Evolutionary conservation across 2,329 filamentous ascomycete species (phyloP), one percentile per base, ranked within the genome.

Genomic region (Neofusicoccum parvum): DNA sequence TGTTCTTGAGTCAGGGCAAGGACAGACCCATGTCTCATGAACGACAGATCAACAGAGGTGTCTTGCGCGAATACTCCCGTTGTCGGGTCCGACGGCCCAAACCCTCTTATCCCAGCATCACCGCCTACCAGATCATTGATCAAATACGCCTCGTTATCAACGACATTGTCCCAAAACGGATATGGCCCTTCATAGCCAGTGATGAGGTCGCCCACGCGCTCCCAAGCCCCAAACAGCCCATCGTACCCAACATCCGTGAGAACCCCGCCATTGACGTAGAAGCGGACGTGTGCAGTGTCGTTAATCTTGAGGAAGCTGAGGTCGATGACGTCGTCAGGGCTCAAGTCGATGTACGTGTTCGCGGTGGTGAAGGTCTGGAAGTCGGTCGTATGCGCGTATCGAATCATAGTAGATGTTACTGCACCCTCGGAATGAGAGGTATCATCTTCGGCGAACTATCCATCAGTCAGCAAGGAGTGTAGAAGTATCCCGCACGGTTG

Each of bases 271-370:
- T 65, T 63, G 43, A 68, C 66, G 51, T 65, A 69, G 12, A 62
- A 66, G n/a, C 65, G 50, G 37, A 64, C 67, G 43, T 67, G 63
- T 15, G 67, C 65, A 14, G 65, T 62, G 20, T 66, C 63, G 10
- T 66, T 65, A 20, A 68, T 62, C 46, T 69, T 68, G 37, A 67
- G 67, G 41, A 68, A 65, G 37, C 66, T 64, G 23, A 68, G 68
- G n/a, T 68, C 67, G 23, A 67, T 69, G 12, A 68, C 60, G 41
- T 62, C 56, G 2, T 48, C 11, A 3, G 60, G 66, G 3, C 58
- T 63, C 27, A 60, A 48, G 53, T 62, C 63, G 27, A 67, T 56
- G 49, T 66, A 67, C 5, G 67, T 66, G 11, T 60, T 36, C 9
- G 67, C 48, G 15, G 51, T 4, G 17, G 43, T 62, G 37, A 67